phyloP scores from a whole-genome alignment of 306 rosid genomes.

The Sicyos baderoa region DNA sequence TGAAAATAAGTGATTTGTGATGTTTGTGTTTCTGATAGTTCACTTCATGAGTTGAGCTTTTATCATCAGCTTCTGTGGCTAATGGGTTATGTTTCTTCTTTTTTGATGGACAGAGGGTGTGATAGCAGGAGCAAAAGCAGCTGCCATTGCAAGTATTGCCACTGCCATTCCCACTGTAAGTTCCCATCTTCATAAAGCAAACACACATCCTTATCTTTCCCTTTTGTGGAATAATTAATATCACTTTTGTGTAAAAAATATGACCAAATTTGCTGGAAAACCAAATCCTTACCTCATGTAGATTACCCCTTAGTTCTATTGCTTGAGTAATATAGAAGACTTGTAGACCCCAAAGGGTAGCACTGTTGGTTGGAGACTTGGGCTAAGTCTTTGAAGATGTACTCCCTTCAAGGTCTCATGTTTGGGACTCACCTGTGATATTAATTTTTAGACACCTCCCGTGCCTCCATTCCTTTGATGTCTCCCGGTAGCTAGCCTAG shows the following conservation, averaged over 20 bases:
- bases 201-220: conserved; percentile 1
- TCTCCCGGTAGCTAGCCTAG: too few species aligned
- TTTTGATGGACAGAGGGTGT: conserved; percentile 58
- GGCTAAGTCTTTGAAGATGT: too few species aligned
- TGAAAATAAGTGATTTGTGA: conserved; percentile 12
- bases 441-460: too few species aligned
- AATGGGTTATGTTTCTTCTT: conserved; percentile 10
- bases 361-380: too few species aligned
- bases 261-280: background rate
- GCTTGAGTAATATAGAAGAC: background rate
- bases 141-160: conserved; percentile 70
- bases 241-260: background rate
- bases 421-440: too few species aligned
- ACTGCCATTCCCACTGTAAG: conserved; percentile 91
- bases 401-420: too few species aligned
- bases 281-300: background rate
- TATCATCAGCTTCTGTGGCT: background rate
- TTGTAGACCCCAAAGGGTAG: too few species aligned
- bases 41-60: background rate
- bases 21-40: background rate
- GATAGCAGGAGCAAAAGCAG: conserved; percentile 92
- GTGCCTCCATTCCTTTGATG: too few species aligned
- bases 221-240: background rate
- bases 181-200: conserved; percentile 15
- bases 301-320: background rate